Base-by-base conservation (phyloP, 257 asterid genomes). In the Cynanchum wilfordii region DNA sequence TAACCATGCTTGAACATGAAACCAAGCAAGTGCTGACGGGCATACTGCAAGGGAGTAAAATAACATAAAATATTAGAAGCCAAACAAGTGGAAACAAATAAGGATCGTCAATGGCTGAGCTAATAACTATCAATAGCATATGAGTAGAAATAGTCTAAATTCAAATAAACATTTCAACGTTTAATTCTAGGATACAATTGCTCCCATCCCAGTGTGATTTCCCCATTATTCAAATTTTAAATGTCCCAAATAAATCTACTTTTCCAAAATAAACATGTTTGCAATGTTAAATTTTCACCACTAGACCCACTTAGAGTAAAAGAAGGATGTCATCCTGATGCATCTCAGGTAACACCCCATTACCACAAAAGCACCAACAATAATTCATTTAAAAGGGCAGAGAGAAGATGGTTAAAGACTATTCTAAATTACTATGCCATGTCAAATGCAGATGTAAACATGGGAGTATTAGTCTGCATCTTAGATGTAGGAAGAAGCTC, bases 1-100 rank as follows among this genome's bases (percentile, higher is more conserved):
- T 89, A 89, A 44, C 96, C 99, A 82, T 94, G 98, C 87, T 87
- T 86, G 84, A 94, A 91, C 95, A 94, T 88, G 86, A 91, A 94
- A 79, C 78, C 80, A 76, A 94, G 96, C 89, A 94, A 70, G 85
- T 91, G 93, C 82, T 89, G 97, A 52, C 91, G 95, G 81, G 92
- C 96, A 78, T 88, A 91, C 99, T 94, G 96, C 88, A 86, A 84
- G 63, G 75, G 36, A 66, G 79, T 69, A 69, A 42, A 33, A 62
- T 66, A 70, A 42, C n/a, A 57, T 20, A 55, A 50, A 5, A 33
- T 13, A 36, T 63, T 62, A 65, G 10, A 20, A 25, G 63, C 49
- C 47, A 45, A 44, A 52, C 15, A 20, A 17, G 19, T 10, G 15
- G 10, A 45, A 40, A 19, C 3, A 40, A 9, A 71, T 2, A 22